Base-by-base conservation (phyloP, 176 grass and related monocot genomes). In the Hsuehochloa calcarea region DNA sequence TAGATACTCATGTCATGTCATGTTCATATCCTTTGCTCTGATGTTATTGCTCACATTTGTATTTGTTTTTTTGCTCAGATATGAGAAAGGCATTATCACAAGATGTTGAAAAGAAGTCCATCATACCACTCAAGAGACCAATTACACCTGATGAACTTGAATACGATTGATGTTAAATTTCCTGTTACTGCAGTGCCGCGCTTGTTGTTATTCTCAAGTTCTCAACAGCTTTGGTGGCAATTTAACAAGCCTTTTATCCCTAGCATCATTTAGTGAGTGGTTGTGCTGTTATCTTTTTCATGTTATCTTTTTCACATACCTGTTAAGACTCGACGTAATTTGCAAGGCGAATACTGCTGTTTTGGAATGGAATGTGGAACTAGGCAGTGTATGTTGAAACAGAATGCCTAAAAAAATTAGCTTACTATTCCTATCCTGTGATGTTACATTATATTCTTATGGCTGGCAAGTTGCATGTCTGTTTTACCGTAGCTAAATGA, bases 111-210 rank as follows among this genome's bases (percentile, higher is more conserved):
- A 96, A 94, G 81, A 99, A 99, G 64, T 99, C 96, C 50, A 89
- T 96, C 68, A 91, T 99, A 87, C 93, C 96, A 8, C 92, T 93
- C 34, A 99, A 96, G 83, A 92, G 96, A 67, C 93, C 90, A 55
- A 91, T 99, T 67, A 99, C 96, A 62, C 91, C 91, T 0, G 96
- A 99, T 89, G 96, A 99, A 89, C 96, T 99, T 39, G 96, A 99
- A 92, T 99, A 99, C 70, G 96, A 99, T 87, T 99, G 80, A 89
- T 45, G 35, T n/a, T 76, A 74, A 59, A 17, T 75, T 41, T 73
- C 49, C 65, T 47, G 29, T 39, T 35, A 22, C 37, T 75, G 2
- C 51, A 39, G 3, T 85, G 60, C 50, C 66, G 16, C 66, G 25
- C 34, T 79, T 35, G 4, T 19, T 22, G 20, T 41, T 44, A 61